These are phyloP conservation scores for Circinella minor DNA, from an alignment of 371 early-diverging fungal genomes.

Conservation along the genomic window DNA sequence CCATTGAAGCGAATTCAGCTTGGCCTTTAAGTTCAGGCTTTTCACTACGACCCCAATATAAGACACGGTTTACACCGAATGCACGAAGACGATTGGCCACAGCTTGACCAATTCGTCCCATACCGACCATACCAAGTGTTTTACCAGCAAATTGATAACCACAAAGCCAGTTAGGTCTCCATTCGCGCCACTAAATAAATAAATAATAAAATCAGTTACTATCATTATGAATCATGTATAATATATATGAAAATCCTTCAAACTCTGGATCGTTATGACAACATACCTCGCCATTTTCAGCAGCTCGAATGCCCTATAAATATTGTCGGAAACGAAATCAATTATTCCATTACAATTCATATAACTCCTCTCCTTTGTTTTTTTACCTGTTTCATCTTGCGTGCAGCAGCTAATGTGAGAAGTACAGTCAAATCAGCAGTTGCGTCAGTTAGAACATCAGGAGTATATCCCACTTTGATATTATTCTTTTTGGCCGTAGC, in stretches of 20 bases:
- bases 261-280: too few species aligned
- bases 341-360: neutral
- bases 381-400: constrained; percentile 65
- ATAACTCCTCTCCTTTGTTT: neutral
- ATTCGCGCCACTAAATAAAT: constrained; percentile 53
- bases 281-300: constrained; percentile 52
- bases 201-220: neutral
- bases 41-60: constrained; percentile 56
- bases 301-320: constrained; percentile 54
- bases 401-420: constrained; percentile 74
- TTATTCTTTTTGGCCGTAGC: constrained; percentile 49
- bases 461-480: constrained; percentile 80
- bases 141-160: constrained; percentile 78
- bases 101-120: constrained; percentile 89
- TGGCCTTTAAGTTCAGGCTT: constrained; percentile 39
- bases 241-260: neutral
- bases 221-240: neutral
- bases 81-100: constrained; percentile 69
- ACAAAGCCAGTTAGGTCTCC: constrained; percentile 75
- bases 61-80: constrained; percentile 64
- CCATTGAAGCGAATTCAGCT: constrained; percentile 54
- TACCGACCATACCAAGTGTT: constrained; percentile 84
- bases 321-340: neutral
- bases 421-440: constrained; percentile 83
- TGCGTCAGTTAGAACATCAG: constrained; percentile 90